A percentile compares a stretch with the other conserved stretches of the same genome.
phyloP scores from a whole-genome alignment of 2,329 filamentous ascomycete genomes.

The Ophiostoma tasmaniense region DNA sequence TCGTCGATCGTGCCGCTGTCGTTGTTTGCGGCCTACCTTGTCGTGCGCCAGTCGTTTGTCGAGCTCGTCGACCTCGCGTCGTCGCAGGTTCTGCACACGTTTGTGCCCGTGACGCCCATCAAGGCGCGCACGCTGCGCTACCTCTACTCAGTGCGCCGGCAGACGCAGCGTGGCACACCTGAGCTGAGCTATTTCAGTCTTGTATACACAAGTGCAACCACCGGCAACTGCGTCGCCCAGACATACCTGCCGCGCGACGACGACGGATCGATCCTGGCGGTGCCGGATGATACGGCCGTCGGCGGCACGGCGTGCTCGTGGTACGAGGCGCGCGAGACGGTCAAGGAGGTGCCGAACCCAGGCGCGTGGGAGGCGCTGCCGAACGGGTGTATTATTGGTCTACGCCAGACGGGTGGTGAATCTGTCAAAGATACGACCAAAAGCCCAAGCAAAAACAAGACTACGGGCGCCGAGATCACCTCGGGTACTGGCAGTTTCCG shows the following conservation, averaged over 20 bases:
- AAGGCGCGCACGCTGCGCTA: conserved; percentile 51
- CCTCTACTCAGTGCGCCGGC: conserved; percentile 45
- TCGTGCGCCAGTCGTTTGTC: conserved; percentile 47
- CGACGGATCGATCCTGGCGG: conserved; percentile 20
- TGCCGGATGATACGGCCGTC: conserved; percentile 25
- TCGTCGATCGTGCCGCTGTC: conserved; percentile 52
- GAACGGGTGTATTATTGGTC: conserved; percentile 53
- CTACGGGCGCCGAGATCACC: conserved; percentile 7
- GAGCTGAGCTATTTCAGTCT: conserved; percentile 48
- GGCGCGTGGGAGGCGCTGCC: conserved; percentile 57
- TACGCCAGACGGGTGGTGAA: conserved; percentile 33
- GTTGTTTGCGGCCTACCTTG: conserved; percentile 50
- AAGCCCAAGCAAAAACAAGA: conserved; percentile 18
- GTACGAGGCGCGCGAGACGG: conserved; percentile 43
- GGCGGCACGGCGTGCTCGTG: conserved; percentile 42
- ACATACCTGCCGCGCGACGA: conserved; percentile 48
- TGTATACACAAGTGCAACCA: conserved; percentile 52
- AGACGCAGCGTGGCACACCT: conserved; percentile 44
- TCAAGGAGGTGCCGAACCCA: conserved; percentile 49
- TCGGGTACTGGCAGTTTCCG: background rate
- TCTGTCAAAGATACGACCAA: too few species aligned
- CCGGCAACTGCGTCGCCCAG: conserved; percentile 55
- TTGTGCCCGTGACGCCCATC: conserved; percentile 47
- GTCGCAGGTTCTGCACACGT: conserved; percentile 51
- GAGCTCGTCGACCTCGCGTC: conserved; percentile 53